Conservation (phyloP, 306 rosid species). For the Glycine tomentella region DNA sequence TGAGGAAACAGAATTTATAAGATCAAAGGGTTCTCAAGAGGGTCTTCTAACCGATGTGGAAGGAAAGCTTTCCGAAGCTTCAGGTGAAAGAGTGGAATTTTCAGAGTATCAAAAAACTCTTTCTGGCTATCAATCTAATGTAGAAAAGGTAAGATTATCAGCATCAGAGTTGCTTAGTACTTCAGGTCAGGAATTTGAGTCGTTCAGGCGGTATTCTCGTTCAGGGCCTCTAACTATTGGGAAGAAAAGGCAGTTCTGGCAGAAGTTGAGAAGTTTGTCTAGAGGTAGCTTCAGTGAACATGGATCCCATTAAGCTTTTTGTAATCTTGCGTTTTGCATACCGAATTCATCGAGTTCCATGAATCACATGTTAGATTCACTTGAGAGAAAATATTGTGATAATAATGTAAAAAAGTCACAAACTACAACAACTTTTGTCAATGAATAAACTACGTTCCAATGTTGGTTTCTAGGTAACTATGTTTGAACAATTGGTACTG, state of each 20-base stretch:
- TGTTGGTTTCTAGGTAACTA: constrained; percentile 6
- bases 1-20: constrained; percentile 61
- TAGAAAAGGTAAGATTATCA: constrained; percentile 55
- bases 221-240: constrained; percentile 73
- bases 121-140: constrained; percentile 51
- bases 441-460: background rate
- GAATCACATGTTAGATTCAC: background rate
- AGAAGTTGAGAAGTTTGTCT: constrained; percentile 68
- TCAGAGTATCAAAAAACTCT: constrained; percentile 37
- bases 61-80: constrained; percentile 38
- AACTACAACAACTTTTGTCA: background rate
- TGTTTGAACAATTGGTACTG: background rate
- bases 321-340: background rate
- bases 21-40: constrained; percentile 58
- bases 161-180: constrained; percentile 61
- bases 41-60: constrained; percentile 48
- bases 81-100: constrained; percentile 43
- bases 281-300: constrained; percentile 82
- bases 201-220: constrained; percentile 71
- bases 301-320: constrained; percentile 61
- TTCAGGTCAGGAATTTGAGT: constrained; percentile 63
- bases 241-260: constrained; percentile 71
- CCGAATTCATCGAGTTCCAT: background rate
- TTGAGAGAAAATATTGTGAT: background rate
- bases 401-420: background rate